Percentiles rank a stretch among this genome's conserved stretches.
Conservation (phyloP, 192 early-diverging fungal genomes). For the Backusella luteola region DNA sequence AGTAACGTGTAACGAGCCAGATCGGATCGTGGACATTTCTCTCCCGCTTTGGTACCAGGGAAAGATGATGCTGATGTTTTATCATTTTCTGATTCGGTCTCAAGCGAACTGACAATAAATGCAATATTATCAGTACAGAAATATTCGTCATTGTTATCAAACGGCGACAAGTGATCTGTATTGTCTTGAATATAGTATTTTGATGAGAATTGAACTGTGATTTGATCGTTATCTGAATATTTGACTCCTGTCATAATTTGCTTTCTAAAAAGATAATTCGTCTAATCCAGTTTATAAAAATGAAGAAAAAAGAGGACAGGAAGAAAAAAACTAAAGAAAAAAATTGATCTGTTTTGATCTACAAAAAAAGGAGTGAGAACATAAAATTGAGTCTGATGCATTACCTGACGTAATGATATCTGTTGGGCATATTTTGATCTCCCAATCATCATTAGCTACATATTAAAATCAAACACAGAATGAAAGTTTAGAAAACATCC, state of each 20-base stretch:
- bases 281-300: no score
- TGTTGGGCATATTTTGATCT: neutral
- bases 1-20: conserved; percentile 1
- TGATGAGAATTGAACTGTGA: neutral
- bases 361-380: neutral
- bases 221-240: neutral
- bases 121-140: neutral
- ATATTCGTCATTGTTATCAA: neutral
- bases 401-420: neutral
- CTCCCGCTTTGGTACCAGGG: neutral
- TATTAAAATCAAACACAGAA: neutral
- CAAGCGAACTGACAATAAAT: neutral
- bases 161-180: neutral
- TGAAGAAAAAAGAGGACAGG: no score
- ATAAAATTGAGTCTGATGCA: no score
- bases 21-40: neutral
- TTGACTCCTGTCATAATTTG: neutral
- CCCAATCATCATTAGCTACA: neutral
- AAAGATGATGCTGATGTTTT: neutral
- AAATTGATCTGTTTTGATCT: neutral
- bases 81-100: neutral
- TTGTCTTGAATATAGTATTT: neutral
- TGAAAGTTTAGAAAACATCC: neutral
- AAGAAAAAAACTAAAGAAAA: no score
- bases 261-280: neutral